Percentiles rank a stretch among this genome's conserved stretches.
These are phyloP conservation scores for Phytopythium sindhum DNA, from an alignment of 352 stramenopile species.

Conservation along the genomic window DNA sequence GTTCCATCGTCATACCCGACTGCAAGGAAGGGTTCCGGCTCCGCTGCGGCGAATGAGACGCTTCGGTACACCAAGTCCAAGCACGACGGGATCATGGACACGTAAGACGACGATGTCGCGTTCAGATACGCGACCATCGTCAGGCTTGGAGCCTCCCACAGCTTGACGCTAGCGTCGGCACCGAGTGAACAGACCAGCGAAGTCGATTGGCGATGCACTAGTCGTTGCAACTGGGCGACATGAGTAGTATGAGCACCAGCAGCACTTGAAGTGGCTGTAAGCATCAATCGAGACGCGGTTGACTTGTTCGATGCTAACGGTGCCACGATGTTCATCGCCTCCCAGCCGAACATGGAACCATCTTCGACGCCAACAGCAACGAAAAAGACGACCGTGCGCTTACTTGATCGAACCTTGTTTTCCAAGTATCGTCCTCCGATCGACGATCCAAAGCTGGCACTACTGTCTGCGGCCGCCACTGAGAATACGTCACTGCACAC, in stretches of 20 bases:
- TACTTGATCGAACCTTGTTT: neutral
- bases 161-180: constrained; percentile 55
- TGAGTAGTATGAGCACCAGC: constrained; percentile 42
- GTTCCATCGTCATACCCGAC: constrained; percentile 60
- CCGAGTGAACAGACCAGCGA: constrained; percentile 33
- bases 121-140: constrained; percentile 40
- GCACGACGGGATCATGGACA: constrained; percentile 31
- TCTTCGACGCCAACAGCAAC: constrained; percentile 37
- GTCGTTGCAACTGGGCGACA: constrained; percentile 31
- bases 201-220: constrained; percentile 8
- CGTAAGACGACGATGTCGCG: constrained; percentile 20
- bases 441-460: neutral
- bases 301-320: neutral
- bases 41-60: no score
- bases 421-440: neutral
- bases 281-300: constrained; percentile 12
- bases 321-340: constrained; percentile 8
- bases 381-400: neutral
- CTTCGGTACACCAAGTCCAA: constrained; percentile 20
- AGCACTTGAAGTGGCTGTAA: constrained; percentile 20
- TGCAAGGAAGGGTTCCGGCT: constrained; percentile 8
- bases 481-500: neutral
- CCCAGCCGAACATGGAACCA: constrained; percentile 40
- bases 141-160: constrained; percentile 44
- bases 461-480: neutral